These are phyloP conservation scores for Globisporangium megalacanthum DNA, from an alignment of 352 stramenopile species.

Conservation along the genomic window DNA sequence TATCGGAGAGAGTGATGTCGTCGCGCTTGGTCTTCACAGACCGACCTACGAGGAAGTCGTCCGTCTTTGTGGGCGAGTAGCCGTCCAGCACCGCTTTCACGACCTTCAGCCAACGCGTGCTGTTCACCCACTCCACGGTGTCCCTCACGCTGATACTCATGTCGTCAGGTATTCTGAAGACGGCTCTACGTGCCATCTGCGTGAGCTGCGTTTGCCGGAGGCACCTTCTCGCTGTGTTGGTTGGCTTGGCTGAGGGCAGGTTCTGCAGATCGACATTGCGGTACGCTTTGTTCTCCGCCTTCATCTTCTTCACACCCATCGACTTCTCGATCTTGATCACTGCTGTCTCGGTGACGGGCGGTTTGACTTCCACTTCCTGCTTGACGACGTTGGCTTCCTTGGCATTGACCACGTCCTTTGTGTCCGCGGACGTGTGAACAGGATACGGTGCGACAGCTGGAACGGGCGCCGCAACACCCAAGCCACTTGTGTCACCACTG, in stretches of 20 bases:
- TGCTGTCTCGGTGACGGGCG: background rate
- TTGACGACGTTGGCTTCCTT: too few species aligned
- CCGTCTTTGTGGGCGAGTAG: background rate
- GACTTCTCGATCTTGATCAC: background rate
- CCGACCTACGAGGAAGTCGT: too few species aligned
- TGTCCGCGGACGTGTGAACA: too few species aligned
- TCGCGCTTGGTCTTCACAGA: too few species aligned
- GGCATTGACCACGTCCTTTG: too few species aligned
- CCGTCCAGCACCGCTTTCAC: background rate
- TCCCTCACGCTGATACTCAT: background rate
- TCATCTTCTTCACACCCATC: too few species aligned
- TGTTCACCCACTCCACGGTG: background rate
- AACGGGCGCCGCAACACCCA: too few species aligned
- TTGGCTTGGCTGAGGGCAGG: background rate
- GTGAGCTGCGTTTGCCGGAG: background rate
- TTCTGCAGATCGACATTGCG: background rate
- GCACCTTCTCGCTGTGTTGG: background rate
- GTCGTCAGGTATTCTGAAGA: background rate
- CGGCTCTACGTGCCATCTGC: background rate
- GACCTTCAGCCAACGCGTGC: background rate
- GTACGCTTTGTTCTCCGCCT: too few species aligned
- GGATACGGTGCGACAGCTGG: too few species aligned
- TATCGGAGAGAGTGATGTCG: too few species aligned
- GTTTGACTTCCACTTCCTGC: too few species aligned
- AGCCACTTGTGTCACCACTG: too few species aligned